phyloP scores from a whole-genome alignment of 108 stramenopile species.

The Cyclotella sp. region DNA sequence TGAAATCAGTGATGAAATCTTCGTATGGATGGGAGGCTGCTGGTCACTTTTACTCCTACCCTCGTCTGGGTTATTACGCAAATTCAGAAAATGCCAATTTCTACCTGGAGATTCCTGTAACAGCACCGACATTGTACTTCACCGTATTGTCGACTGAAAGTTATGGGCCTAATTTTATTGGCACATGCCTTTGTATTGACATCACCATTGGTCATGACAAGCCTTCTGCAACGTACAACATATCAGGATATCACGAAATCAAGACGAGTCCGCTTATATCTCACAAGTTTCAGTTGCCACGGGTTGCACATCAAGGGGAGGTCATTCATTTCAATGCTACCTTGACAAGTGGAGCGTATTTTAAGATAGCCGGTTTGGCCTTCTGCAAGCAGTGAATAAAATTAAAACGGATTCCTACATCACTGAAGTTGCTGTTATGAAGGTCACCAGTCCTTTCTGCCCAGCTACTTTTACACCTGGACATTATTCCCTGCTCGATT shows the following conservation, averaged over 20 bases:
- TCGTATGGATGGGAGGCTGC: slow-evolving; percentile 29
- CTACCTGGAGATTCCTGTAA: slow-evolving; percentile 20
- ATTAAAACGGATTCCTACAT: no score
- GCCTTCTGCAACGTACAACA: not conserved
- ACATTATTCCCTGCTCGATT: no score
- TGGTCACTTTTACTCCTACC: slow-evolving; percentile 18
- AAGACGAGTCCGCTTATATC: slow-evolving; percentile 44
- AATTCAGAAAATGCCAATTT: slow-evolving; percentile 22
- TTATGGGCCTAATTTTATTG: slow-evolving; percentile 38
- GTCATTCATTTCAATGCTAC: slow-evolving; percentile 27
- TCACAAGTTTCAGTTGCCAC: slow-evolving; percentile 37
- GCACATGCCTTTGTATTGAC: slow-evolving; percentile 6
- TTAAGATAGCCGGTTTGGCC: slow-evolving; percentile 48
- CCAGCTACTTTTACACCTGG: no score
- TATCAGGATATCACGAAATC: slow-evolving; percentile 40
- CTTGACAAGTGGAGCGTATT: slow-evolving; percentile 43
- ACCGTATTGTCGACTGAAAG: slow-evolving; percentile 34
- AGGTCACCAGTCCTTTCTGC: no score
- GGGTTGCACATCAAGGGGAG: slow-evolving; percentile 42
- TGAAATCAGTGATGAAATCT: slow-evolving; percentile 21
- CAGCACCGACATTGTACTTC: slow-evolving; percentile 20
- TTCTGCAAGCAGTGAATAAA: slow-evolving; percentile 37
- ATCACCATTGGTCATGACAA: slow-evolving; percentile 8
- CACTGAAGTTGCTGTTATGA: no score
- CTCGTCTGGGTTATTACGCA: slow-evolving; percentile 29